phyloP scores from a whole-genome alignment of 805 yeast genomes.

The Saccharomycopsis fermentans region DNA sequence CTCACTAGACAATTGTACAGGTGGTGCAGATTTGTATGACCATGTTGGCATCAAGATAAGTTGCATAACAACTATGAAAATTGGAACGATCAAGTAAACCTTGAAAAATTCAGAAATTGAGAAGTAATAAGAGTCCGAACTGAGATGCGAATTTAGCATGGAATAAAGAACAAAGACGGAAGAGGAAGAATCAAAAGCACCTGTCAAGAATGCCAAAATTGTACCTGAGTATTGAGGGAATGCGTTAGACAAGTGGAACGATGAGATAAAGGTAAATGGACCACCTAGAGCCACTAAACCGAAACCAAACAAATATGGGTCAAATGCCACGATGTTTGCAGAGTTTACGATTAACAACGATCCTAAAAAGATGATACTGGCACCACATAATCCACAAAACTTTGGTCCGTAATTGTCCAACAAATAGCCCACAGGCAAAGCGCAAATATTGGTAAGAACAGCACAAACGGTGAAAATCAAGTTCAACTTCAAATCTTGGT shows the following conservation, averaged over 20 bases:
- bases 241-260: constrained; percentile 81
- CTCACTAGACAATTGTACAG: neutral
- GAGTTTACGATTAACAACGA: constrained; percentile 38
- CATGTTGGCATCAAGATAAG: constrained; percentile 69
- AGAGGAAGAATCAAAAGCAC: constrained; percentile 89
- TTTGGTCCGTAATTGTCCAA: constrained; percentile 80
- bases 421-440: constrained; percentile 72
- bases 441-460: constrained; percentile 72
- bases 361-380: constrained; percentile 48
- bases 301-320: constrained; percentile 69
- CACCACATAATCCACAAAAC: constrained; percentile 66
- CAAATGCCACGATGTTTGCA: constrained; percentile 28
- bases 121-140: constrained; percentile 30
- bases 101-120: constrained; percentile 44
- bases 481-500: constrained; percentile 75
- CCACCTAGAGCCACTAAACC: constrained; percentile 78
- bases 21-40: constrained; percentile 37
- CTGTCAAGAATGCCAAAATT: constrained; percentile 72
- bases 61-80: constrained; percentile 67
- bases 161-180: constrained; percentile 75
- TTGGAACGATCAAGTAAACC: constrained; percentile 63
- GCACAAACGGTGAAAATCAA: constrained; percentile 80
- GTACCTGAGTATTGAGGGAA: constrained; percentile 79
- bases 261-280: constrained; percentile 84
- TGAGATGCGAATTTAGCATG: constrained; percentile 34